phyloP scores from a whole-genome alignment of 1,139 yeast genomes.

The Pichia sp. region DNA sequence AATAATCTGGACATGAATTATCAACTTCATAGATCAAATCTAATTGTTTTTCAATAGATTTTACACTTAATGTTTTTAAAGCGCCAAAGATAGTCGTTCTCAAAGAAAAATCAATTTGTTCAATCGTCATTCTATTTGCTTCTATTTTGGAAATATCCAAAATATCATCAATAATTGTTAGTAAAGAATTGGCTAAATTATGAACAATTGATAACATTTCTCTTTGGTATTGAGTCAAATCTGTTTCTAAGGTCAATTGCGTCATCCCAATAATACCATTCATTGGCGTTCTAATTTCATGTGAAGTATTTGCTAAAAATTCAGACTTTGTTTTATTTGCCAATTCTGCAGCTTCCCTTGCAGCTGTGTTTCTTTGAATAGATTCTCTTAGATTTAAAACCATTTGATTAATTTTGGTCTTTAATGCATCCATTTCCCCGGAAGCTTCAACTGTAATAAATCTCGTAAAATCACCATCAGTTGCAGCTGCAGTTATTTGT shows the following conservation, averaged over 20 bases:
- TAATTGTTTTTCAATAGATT: constrained; percentile 77
- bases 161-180: constrained; percentile 83
- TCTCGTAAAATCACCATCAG: constrained; percentile 87
- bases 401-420: constrained; percentile 88
- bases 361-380: constrained; percentile 85
- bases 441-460: constrained; percentile 86
- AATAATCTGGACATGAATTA: constrained; percentile 77
- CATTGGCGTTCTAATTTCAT: constrained; percentile 87
- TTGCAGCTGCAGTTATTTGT: constrained; percentile 88
- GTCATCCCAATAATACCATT: constrained; percentile 94
- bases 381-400: constrained; percentile 81
- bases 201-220: constrained; percentile 87
- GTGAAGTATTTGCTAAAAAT: constrained; percentile 86
- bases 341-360: constrained; percentile 88
- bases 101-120: constrained; percentile 76
- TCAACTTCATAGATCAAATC: constrained; percentile 79
- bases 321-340: constrained; percentile 90
- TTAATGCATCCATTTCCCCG: constrained; percentile 91
- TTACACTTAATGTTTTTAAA: constrained; percentile 77
- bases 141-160: constrained; percentile 88
- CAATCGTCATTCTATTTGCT: constrained; percentile 88
- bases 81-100: constrained; percentile 88
- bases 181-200: constrained; percentile 73
- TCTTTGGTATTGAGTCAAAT: constrained; percentile 79
- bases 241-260: constrained; percentile 79